Base-by-base conservation (phyloP, 1,139 yeast genomes). In the Debaryomyces udenii region DNA sequence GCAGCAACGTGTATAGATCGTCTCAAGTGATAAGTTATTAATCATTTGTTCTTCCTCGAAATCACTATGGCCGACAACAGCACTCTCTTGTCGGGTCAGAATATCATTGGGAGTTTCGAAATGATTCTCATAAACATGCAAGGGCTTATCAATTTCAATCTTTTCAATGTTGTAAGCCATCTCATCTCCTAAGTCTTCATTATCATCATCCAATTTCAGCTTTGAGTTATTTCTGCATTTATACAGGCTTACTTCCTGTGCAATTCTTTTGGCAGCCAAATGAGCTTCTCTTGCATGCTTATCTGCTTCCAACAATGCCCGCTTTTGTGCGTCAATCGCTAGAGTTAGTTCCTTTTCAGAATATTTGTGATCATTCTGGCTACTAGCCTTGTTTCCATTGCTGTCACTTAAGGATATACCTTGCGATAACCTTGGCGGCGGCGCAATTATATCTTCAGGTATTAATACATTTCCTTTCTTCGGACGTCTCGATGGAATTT, bases 401-500 rank as follows among this genome's bases (percentile, higher is more conserved):
- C 68, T 64, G 47, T 72, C 74, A 44, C 62, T 64, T 22, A 66
- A 55, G 9, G 77, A 64, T 17, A 85, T 84, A 1, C 93, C 93
- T 42, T 80, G 72, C 1, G 86, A 77, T 24, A 86, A 66, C 47
- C 83, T 65, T 17, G 86, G 80, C 1, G 86, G 81, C 1, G 81
- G 81, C 0, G 84, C 83, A 28, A 71, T 60, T 27, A 83, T 53
- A 54, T 86, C 93, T 37, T 83, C 88, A 0, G 91, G 89, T 9
- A 89, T 80, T 28, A 85, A 59, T 6, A 90, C 91, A 55, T 87
- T 83, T 3, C 97, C 97, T 49, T 76, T 76, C 49, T 78, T 76
- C 2, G 97, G 97, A 45, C 83, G 76, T 51, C 96, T 70, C 1
- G 96, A 86, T 1, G 98, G 98, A 45, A 91, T 86, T 60, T 90